Percentiles rank a stretch among this genome's conserved stretches.
Conservation (phyloP, 2,329 filamentous ascomycete species). For the Cyclaneusma minus region DNA sequence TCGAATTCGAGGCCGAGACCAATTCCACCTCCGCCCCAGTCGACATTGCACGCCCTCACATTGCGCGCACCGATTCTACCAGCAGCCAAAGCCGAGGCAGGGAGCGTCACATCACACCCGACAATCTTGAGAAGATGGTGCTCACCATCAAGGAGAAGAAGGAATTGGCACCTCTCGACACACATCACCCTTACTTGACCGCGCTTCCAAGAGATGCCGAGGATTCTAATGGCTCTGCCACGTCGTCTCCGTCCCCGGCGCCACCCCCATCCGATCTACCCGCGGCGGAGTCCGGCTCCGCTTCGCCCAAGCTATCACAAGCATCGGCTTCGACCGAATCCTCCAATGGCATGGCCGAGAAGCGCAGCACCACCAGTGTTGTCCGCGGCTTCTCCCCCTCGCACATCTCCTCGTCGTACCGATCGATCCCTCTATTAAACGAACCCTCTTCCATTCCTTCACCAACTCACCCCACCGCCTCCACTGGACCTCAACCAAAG, state of each 20-base stretch:
- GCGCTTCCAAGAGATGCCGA: conserved; percentile 29
- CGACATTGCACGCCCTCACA: conserved; percentile 48
- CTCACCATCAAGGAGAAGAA: conserved; percentile 78
- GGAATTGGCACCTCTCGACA: conserved; percentile 41
- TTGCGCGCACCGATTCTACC: conserved; percentile 56
- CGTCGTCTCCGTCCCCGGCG: conserved; percentile 24
- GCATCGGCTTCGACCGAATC: too few relatives aligned
- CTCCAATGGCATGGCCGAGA: conserved; percentile 9
- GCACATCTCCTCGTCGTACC: conserved; percentile 52
- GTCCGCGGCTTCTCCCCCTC: conserved; percentile 78
- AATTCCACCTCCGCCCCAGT: conserved; percentile 35
- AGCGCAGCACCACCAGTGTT: conserved; percentile 39
- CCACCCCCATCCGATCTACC: too few relatives aligned
- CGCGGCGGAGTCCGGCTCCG: conserved; percentile 25
- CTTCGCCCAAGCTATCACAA: conserved; percentile 15
- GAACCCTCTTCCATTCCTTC: conserved; percentile 24
- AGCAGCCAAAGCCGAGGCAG: conserved; percentile 56
- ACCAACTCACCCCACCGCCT: conserved; percentile 34
- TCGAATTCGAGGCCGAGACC: conserved; percentile 30
- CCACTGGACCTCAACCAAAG: conserved; percentile 48
- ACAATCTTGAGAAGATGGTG: conserved; percentile 88
- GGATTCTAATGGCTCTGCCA: conserved; percentile 39
- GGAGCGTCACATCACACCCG: conserved; percentile 83
- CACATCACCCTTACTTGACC: conserved; percentile 21
- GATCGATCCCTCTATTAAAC: conserved; percentile 24